Evolutionary conservation across 1,284 basidiomycete species (phyloP), one percentile per base, ranked within the genome.

Genomic region (Neolentinus lepideus): DNA sequence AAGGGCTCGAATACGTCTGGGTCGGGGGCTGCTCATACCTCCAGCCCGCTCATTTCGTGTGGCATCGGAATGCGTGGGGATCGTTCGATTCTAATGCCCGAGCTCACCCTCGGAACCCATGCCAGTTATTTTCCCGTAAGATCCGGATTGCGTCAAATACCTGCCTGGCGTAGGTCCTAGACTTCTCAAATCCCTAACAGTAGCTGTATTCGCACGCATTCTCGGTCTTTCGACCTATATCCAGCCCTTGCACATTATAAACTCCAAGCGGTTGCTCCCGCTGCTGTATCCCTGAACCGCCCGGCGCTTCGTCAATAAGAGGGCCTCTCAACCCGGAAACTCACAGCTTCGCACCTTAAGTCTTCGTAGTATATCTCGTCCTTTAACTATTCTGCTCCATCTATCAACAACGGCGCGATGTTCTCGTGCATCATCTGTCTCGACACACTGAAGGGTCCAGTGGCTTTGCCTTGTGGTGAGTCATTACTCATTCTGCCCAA

Each of bases 391-490:
- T 9, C 16, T 16, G 33, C 33, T 9, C 9, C 33, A 9, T 35
- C 33, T 16, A 35, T 47, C 8, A 8, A 8, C 8, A 47, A 10
- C 8, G 24, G 24, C 47, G 24, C 14, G 19, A 73, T 77, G 76
- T 67, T 71, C 43, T 67, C 71, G 51, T 84, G 82, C 62, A 70
- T 73, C 55, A 79, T 84, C 63, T 85, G 82, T 65, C 69, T 78
- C 33, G 78, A 80, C 55, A 64, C 66, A 11, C 67, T 78, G 47
- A 76, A 75, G 55, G 69, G 69, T 24, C 82, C 83, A 3, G 77
- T 79, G n/a, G 75, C 77, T n/a, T 63, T 84, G 14, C 81, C 82
- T 54, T 84, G 82, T 64, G 82, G 82, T 83, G 63, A 59, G 75
- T 67, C 35, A 21, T 38, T 25, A 16, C 26, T 2, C 38, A 52